Percentiles rank a stretch among this genome's conserved stretches.
phyloP scores from a whole-genome alignment of 495 filamentous ascomycete genomes.

The Saxophila tyrrhenica region DNA sequence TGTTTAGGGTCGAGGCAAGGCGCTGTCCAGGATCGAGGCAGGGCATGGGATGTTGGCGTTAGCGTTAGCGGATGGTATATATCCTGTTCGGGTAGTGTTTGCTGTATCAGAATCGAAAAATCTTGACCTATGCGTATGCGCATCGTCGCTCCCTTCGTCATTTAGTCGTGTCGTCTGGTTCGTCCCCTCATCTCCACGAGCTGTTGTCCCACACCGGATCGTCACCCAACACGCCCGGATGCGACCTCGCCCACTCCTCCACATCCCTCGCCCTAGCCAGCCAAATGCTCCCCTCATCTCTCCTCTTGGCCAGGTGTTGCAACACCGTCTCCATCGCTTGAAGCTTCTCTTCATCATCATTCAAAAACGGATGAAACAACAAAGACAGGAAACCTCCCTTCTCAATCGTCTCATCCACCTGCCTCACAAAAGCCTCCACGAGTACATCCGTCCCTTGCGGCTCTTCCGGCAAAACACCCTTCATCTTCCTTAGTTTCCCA shows the following conservation, averaged over 20 bases:
- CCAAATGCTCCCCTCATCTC: conserved; percentile 18
- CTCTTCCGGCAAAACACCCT: conserved; percentile 8
- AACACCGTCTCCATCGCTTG: conserved; percentile 16
- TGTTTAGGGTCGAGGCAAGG: too few relatives aligned
- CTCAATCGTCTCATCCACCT: conserved; percentile 18
- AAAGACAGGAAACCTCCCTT: conserved; percentile 14
- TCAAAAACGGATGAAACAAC: conserved; percentile 21
- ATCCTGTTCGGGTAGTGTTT: too few relatives aligned
- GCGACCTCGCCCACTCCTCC: conserved; percentile 7
- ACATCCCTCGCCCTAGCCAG: conserved; percentile 15
- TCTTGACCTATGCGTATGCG: too few relatives aligned
- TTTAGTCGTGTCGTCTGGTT: not conserved
- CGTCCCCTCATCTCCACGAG: conserved; percentile 7
- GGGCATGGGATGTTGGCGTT: too few relatives aligned
- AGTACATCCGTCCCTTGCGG: conserved; percentile 4
- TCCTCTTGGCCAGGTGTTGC: conserved; percentile 8
- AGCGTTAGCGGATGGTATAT: too few relatives aligned
- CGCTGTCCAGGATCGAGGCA: too few relatives aligned
- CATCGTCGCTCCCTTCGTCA: not conserved
- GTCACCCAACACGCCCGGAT: conserved; percentile 5
- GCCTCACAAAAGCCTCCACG: conserved; percentile 1
- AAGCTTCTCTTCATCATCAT: conserved; percentile 4
- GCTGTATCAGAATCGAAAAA: too few relatives aligned
- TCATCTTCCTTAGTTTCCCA: conserved; percentile 11
- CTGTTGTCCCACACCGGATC: conserved; percentile 20